Evolutionary conservation across 768 basidiomycete species (phyloP), one percentile per base, ranked within the genome.

Genomic region (Russula dissimulans): DNA sequence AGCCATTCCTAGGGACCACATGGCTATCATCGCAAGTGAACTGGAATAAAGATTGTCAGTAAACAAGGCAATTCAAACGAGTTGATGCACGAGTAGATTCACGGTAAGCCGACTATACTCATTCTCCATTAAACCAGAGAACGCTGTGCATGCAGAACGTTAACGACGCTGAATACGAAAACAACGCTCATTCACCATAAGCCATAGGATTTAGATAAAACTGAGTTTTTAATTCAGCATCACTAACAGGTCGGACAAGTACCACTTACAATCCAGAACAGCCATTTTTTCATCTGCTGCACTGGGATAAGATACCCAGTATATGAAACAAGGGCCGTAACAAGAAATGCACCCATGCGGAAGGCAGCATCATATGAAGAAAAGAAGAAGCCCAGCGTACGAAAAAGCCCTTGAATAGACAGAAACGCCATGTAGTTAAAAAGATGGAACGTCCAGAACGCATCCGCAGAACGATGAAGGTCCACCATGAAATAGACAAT

Each of bases 351-450:
- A 36, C 78, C 81, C 32, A 82, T 75, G 59, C 76, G 78, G 71
- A 79, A 81, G 12, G 76, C 81, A 46, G 73, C 74, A 61, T 82
- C 77, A 67, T 82, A 84, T 72, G 77, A 79, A 64, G 72, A 69
- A 67, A 78, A 83, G 62, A 83, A 69, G 56, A 78, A 62, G 34
- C 86, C 87, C 59, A 88, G 79, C 0, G 83, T 83, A 43, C 90
- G 76, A 82, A 94, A 95, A 77, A 93, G 89, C 0, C 84, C 87
- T 71, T 89, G 87, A 83, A 93, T 86, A 26, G 82, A 71, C 54
- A 91, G 74, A 70, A 81, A 89, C 1, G 82, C 79, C 29, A 81
- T 18, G 61, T 86, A 87, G 52, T 78, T 77, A 71, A 87, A 78
- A 22, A 93, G 71, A 69, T 85, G 83, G 75, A 79, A 84, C 17